phyloP scores from a whole-genome alignment of 2,329 filamentous ascomycete genomes.

The Penicillium sp. region DNA sequence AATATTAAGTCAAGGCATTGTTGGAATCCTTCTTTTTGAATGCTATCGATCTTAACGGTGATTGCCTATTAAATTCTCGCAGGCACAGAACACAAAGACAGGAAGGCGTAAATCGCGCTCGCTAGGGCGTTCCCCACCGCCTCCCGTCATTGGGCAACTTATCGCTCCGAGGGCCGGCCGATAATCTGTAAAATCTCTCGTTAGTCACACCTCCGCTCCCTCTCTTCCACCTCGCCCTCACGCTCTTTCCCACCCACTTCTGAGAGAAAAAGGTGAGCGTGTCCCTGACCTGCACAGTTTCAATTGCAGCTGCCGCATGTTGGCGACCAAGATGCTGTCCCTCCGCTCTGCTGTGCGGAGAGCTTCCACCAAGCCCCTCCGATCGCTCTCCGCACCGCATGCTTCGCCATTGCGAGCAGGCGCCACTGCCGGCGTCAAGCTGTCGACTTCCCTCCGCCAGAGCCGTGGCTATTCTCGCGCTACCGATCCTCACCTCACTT shows the following conservation, averaged over 20 bases:
- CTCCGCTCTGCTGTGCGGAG: constrained; percentile 46
- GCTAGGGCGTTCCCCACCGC: constrained; percentile 17
- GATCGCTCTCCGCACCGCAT: constrained; percentile 41
- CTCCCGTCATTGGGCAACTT: constrained; percentile 18
- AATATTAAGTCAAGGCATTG: too few relatives aligned
- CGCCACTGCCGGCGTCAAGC: constrained; percentile 24
- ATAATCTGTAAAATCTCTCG: constrained; percentile 25
- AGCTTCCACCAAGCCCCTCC: constrained; percentile 43
- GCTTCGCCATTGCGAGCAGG: constrained; percentile 30
- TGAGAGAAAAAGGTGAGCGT: constrained; percentile 16
- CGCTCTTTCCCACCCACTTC: background rate
- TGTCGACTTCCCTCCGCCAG: constrained; percentile 32
- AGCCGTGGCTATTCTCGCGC: constrained; percentile 47
- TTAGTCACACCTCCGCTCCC: constrained; percentile 18
- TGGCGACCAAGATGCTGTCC: constrained; percentile 44
- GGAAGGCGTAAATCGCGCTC: constrained; percentile 18
- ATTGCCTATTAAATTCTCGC: too few relatives aligned
- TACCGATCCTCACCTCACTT: constrained; percentile 51
- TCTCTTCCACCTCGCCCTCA: constrained; percentile 3
- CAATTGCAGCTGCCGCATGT: constrained; percentile 43
- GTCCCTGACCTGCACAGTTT: constrained; percentile 16
- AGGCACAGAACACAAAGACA: too few relatives aligned
- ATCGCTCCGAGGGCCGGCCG: constrained; percentile 27
- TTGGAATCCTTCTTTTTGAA: too few relatives aligned
- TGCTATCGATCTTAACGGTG: too few relatives aligned